These are phyloP conservation scores for Peronospora belbahrii DNA, from an alignment of 352 stramenopile genomes.

Conservation along the genomic window DNA sequence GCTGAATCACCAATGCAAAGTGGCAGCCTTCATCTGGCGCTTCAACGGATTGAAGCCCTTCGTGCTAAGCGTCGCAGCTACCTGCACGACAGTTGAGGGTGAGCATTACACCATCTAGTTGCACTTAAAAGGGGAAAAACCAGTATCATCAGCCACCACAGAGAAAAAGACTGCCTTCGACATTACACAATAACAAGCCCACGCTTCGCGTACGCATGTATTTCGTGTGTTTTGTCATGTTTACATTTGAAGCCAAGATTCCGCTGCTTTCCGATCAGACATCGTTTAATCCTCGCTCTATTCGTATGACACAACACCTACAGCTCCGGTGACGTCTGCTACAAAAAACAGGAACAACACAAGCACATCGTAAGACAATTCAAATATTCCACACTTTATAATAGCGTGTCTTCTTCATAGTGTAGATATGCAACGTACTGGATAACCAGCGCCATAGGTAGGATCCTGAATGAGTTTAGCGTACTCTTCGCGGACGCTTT, in stretches of 20 bases:
- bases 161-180: background rate
- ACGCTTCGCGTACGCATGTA: slow-evolving; percentile 15
- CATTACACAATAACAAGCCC: slow-evolving; percentile 11
- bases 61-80: slow-evolving; percentile 36
- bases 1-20: slow-evolving; percentile 4
- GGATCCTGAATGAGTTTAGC: slow-evolving; percentile 72
- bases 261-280: slow-evolving; percentile 6
- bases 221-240: slow-evolving; percentile 26
- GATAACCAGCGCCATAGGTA: slow-evolving; percentile 59
- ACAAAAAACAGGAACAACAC: slow-evolving; percentile 1
- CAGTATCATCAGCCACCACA: background rate
- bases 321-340: slow-evolving; percentile 30
- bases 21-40: slow-evolving; percentile 22
- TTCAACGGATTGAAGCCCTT: slow-evolving; percentile 36
- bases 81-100: slow-evolving; percentile 3
- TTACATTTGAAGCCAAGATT: too few relatives aligned
- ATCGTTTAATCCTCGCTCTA: slow-evolving; percentile 15
- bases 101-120: background rate
- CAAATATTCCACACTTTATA: background rate
- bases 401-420: too few relatives aligned
- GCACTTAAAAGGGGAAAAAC: slow-evolving; percentile 7
- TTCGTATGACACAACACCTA: slow-evolving; percentile 6
- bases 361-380: slow-evolving; percentile 4
- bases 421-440: too few relatives aligned
- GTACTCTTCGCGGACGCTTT: slow-evolving; percentile 76